Base-by-base conservation (phyloP, 805 yeast genomes). In the Candida peoriensis region DNA sequence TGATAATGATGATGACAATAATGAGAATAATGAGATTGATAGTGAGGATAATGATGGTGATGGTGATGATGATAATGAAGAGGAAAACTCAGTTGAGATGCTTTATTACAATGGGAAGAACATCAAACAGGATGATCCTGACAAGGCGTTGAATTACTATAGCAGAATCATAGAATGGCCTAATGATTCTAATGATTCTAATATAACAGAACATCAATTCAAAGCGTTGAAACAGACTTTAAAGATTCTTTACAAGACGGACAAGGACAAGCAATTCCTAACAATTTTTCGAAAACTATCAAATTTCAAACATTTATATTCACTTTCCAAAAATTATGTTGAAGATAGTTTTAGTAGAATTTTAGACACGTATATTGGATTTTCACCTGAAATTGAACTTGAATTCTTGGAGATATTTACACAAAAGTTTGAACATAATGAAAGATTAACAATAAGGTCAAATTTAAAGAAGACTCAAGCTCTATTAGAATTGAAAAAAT, bases 361-460 rank as follows among this genome's bases (percentile, higher is more conserved):
- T 58, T 19, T 68, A 63, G 29, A 47, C 59, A 22, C 57, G 48
- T 46, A 66, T 31, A 33, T 41, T 13, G 43, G 47, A 1, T 36
- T 45, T 3, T 31, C 42, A 1, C 28, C 29, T 8, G 35, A 31
- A 1, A 26, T 58, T 35, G 36, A 57, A 55, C 41, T 46, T 39
- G 5, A 31, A 21, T 15, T 72, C 59, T 44, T 63, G 54, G 30
- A 44, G 42, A n/a, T 36, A 33, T 33, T 56, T 59, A 46, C 67
- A 6, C 20, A 35, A 41, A 16, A 45, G 43, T 31, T 53, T 41
- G 24, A 46, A 7, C 37, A 40, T 14, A 58, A 50, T 23, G 70
- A 69, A 22, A 55, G 78, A 23, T 44, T 76, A 24, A 65, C 70
- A 60, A 57, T 76, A 29, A 70, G 73, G 41, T 58, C 71, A n/a